Evolutionary conservation across 1,284 basidiomycete species (phyloP), one percentile per base, ranked within the genome.

Genomic region (Athelia sp.): DNA sequence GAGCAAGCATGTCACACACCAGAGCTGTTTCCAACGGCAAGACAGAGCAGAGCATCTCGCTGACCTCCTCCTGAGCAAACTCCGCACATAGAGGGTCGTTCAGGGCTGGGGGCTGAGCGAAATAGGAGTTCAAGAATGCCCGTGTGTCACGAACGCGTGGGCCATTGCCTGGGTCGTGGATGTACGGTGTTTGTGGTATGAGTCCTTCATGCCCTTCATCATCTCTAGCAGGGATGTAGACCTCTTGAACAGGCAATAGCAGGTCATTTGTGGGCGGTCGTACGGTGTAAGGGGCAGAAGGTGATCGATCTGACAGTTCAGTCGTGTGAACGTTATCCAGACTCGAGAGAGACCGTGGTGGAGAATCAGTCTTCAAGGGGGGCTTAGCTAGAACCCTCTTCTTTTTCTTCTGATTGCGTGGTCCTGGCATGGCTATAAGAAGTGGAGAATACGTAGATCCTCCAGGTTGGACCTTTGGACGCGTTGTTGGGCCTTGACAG

Each of bases 131-230:
- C 22, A 90, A 64, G 64, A 90, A 90, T 6, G 74, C 71, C 22
- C 65, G 69, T 6, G 75, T 68, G 59, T 87, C 73, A 11, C 78
- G 74, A 4, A 90, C 84, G 47, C 86, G 83, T 9, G 85, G 84
- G 0, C 87, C 87, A 53, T 82, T 85, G 22, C 87, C 87, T 1
- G 84, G 83, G 61, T 90, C 82, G 53, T 85, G 68, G 26, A 90
- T 85, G 57, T 80, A 82, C 2, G 83, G 82, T 23, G 63, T 58
- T 48, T 66, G 58, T 21, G 64, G 60, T 29, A 42, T 29, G 38
- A 35, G 21, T 42, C 47, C 43, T 21, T 49, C 35, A 22, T 36
- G 45, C 15, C 23, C 26, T 15, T 26, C 43, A 15, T 19, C 45
- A 35, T n/a, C 42, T 45, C 22, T 26, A 36, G 11, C 31, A 19